phyloP scores from a whole-genome alignment of 768 basidiomycete genomes.

The Polyporus arcularius region DNA sequence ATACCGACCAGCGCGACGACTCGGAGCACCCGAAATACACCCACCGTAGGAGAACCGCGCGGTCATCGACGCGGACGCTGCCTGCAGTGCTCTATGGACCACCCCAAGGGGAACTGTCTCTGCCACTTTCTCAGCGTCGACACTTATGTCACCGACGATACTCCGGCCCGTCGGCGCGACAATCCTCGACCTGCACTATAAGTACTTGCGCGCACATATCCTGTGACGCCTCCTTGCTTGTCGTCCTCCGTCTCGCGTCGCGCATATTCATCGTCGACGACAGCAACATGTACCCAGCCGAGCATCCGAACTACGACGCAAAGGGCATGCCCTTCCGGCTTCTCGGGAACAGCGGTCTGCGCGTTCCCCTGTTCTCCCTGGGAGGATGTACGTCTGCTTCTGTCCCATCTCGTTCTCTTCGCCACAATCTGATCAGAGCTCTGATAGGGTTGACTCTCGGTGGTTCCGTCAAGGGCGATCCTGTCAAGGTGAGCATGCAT shows the following conservation, averaged over 20 bases:
- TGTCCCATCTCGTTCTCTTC: background rate
- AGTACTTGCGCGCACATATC: background rate
- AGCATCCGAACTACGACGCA: constrained; percentile 37
- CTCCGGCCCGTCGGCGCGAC: background rate
- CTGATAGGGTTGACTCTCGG: constrained; percentile 58
- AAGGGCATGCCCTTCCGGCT: constrained; percentile 61
- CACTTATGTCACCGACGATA: no score
- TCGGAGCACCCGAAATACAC: no score
- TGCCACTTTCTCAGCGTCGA: no score
- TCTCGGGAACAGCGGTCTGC: constrained; percentile 59
- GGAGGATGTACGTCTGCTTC: constrained; percentile 54
- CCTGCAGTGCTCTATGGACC: no score
- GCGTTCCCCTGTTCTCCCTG: constrained; percentile 67
- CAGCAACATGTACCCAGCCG: background rate
- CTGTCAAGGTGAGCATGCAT: constrained; percentile 53
- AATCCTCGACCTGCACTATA: background rate
- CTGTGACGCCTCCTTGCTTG: background rate
- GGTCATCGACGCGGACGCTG: no score
- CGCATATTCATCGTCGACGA: background rate
- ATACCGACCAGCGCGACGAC: no score
- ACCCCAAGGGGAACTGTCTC: no score
- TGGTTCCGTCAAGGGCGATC: constrained; percentile 64
- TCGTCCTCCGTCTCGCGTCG: background rate
- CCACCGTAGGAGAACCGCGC: no score
- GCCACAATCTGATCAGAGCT: background rate